Evolutionary conservation across 2,329 filamentous ascomycete genomes (phyloP).

Genomic region (Aspergillus oerlinghausenensis): DNA sequence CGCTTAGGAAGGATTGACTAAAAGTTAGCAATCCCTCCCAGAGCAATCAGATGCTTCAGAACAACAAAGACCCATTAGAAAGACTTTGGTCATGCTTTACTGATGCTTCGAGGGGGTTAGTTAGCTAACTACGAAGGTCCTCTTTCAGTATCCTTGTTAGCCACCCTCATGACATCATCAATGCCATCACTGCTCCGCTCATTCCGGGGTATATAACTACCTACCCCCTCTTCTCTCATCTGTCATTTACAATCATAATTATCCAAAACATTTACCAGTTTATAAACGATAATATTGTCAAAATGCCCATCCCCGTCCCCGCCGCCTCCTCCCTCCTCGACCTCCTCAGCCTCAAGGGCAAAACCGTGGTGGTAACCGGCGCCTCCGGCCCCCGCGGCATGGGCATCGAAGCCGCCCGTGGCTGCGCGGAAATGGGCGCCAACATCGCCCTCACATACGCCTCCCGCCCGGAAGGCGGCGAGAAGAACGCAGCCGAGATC

Average conservation of each 20-base stretch:
- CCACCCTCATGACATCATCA: neutral
- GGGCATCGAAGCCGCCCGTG: constrained; percentile 63
- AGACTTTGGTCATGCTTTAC: neutral
- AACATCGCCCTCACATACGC: constrained; percentile 64
- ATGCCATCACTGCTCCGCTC: neutral
- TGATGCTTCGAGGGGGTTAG: no score
- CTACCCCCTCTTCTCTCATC: neutral
- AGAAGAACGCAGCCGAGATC: constrained; percentile 63
- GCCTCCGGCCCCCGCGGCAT: constrained; percentile 60
- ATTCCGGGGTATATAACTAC: neutral
- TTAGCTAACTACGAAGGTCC: neutral
- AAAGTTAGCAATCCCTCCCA: neutral
- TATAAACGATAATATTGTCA: constrained; percentile 23
- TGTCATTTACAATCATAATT: neutral
- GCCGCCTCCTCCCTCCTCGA: constrained; percentile 32
- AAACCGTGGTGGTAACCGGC: constrained; percentile 45
- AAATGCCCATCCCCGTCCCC: constrained; percentile 38
- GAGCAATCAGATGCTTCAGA: neutral
- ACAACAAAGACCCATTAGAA: neutral
- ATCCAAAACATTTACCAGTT: neutral
- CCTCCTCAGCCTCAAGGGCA: constrained; percentile 46
- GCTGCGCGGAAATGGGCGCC: constrained; percentile 61
- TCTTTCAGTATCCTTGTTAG: neutral
- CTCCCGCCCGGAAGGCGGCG: constrained; percentile 56
- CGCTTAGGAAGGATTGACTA: neutral